These are phyloP conservation scores for Ophiocordyceps polyrhachis-furcata DNA, from an alignment of 2,329 filamentous ascomycete species.

Conservation along the genomic window DNA sequence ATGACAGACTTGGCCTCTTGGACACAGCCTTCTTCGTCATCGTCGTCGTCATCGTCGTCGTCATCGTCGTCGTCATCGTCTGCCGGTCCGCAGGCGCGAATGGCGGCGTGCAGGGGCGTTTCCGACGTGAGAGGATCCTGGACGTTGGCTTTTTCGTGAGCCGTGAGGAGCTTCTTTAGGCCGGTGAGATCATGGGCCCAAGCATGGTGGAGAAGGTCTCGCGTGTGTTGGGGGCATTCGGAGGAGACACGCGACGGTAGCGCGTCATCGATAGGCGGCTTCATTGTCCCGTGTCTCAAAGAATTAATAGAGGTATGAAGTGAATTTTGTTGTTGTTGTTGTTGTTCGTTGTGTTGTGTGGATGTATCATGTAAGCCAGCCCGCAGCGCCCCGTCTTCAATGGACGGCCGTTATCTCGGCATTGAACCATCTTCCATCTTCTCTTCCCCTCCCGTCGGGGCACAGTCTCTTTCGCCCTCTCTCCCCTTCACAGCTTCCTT, in stretches of 20 bases:
- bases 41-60: slow-evolving; percentile 8
- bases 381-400: not conserved
- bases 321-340: too few species aligned
- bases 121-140: slow-evolving; percentile 74
- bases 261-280: slow-evolving; percentile 24
- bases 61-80: slow-evolving; percentile 8
- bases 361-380: too few species aligned
- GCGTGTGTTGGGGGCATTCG: slow-evolving; percentile 29
- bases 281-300: too few species aligned
- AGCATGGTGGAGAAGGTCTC: slow-evolving; percentile 32
- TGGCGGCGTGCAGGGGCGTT: slow-evolving; percentile 76
- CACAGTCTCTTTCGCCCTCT: not conserved
- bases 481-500: not conserved
- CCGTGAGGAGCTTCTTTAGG: slow-evolving; percentile 51
- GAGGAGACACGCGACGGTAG: slow-evolving; percentile 33
- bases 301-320: too few species aligned
- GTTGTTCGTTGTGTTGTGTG: too few species aligned
- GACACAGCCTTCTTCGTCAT: slow-evolving; percentile 23
- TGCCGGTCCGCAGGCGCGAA: slow-evolving; percentile 48
- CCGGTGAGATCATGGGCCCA: slow-evolving; percentile 43
- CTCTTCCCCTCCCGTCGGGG: not conserved
- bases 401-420: not conserved
- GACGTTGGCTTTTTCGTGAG: slow-evolving; percentile 46
- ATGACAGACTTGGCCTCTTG: slow-evolving; percentile 50
- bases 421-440: not conserved